These are phyloP conservation scores for Magnusiomyces suaveolens DNA, from an alignment of 1,139 yeast genomes.

Conservation along the genomic window DNA sequence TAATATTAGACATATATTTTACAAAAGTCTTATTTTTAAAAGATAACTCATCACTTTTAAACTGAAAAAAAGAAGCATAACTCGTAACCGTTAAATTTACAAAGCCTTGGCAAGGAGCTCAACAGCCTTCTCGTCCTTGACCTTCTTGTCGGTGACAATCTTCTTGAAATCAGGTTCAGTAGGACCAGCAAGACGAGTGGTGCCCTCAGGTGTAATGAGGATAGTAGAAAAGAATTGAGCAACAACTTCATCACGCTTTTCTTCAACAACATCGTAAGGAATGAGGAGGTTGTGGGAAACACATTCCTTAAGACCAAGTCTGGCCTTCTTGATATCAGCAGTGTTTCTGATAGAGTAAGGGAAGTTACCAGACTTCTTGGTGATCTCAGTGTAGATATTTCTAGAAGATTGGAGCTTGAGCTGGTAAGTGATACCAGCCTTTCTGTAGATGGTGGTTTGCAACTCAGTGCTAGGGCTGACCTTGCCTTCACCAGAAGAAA, in stretches of 20 bases:
- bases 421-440: conserved; percentile 59
- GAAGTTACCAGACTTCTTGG: conserved; percentile 57
- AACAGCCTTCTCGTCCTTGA: conserved; percentile 45
- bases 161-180: conserved; percentile 39
- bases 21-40: too few species aligned
- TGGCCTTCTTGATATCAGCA: conserved; percentile 61
- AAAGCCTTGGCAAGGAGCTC: conserved; percentile 49
- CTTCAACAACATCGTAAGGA: conserved; percentile 62
- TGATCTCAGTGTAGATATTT: conserved; percentile 55
- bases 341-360: conserved; percentile 57
- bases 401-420: conserved; percentile 72
- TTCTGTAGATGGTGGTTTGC: conserved; percentile 63
- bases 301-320: conserved; percentile 71
- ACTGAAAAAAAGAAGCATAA: too few species aligned
- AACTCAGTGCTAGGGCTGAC: conserved; percentile 46
- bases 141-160: conserved; percentile 50
- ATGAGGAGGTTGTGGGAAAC: conserved; percentile 57
- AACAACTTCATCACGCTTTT: conserved; percentile 57
- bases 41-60: too few species aligned
- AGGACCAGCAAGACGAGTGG: conserved; percentile 57
- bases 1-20: too few species aligned
- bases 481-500: conserved; percentile 63
- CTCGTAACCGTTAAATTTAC: too few species aligned
- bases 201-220: conserved; percentile 65
- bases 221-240: conserved; percentile 73